phyloP scores from a whole-genome alignment of 2,329 filamentous ascomycete species.

The Metarhizium guizhouense region DNA sequence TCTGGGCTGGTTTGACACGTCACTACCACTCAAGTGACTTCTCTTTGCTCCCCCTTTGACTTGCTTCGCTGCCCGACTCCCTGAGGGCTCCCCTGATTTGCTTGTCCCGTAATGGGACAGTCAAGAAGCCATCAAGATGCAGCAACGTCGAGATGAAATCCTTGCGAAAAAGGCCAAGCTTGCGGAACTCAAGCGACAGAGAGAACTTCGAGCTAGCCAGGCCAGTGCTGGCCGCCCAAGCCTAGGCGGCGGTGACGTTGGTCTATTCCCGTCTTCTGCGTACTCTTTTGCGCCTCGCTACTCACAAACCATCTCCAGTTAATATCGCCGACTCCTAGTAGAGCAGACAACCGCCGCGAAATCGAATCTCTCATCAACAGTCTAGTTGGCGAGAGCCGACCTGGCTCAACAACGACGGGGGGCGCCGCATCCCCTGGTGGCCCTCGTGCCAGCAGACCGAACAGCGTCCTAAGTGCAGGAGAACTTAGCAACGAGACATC shows the following conservation, averaged over 20 bases:
- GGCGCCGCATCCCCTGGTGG: slow-evolving; percentile 57
- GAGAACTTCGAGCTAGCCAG: slow-evolving; percentile 74
- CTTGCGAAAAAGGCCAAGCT: slow-evolving; percentile 95
- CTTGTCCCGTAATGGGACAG: slow-evolving; percentile 39
- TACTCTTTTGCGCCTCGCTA: background rate
- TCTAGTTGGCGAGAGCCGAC: slow-evolving; percentile 70
- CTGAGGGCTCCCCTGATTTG: slow-evolving; percentile 8
- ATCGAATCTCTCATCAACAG: slow-evolving; percentile 81
- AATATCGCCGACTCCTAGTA: slow-evolving; percentile 59
- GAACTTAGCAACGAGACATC: slow-evolving; percentile 71
- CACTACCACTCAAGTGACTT: background rate
- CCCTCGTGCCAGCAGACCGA: slow-evolving; percentile 65
- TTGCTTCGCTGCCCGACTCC: background rate
- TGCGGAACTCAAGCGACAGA: slow-evolving; percentile 87
- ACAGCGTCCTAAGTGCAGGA: slow-evolving; percentile 74
- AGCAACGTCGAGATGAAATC: slow-evolving; percentile 90
- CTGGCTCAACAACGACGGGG: slow-evolving; percentile 53
- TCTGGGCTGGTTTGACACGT: background rate
- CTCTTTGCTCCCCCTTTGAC: background rate
- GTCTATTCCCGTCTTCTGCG: slow-evolving; percentile 16
- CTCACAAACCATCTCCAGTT: slow-evolving; percentile 26
- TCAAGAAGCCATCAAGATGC: slow-evolving; percentile 41
- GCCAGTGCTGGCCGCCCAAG: slow-evolving; percentile 61
- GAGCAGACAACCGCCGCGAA: slow-evolving; percentile 61
- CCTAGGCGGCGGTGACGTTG: slow-evolving; percentile 63